A percentile compares a stretch with the other conserved stretches of the same genome.
Evolutionary conservation across 2,329 filamentous ascomycete species (phyloP).

Genomic region (Trichoderma sp.): DNA sequence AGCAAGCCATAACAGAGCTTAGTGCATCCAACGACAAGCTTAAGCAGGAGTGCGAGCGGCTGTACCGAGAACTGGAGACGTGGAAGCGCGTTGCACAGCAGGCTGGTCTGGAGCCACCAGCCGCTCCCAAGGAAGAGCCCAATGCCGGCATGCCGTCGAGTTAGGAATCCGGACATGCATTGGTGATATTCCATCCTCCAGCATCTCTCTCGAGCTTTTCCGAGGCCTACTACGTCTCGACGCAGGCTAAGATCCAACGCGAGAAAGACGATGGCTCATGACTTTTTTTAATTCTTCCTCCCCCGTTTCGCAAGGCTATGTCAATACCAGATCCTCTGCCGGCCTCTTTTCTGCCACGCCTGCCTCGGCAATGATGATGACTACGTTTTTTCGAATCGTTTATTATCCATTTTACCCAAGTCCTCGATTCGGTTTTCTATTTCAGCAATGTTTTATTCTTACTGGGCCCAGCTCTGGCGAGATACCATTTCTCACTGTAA

Average conservation of each 20-base stretch:
- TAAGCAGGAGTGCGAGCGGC: slow-evolving; percentile 75
- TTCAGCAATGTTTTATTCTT: background rate
- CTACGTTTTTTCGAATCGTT: background rate
- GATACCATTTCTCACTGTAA: slow-evolving; percentile 12
- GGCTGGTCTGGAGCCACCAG: slow-evolving; percentile 51
- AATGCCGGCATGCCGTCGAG: slow-evolving; percentile 30
- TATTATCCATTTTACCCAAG: background rate
- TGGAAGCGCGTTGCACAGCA: slow-evolving; percentile 72
- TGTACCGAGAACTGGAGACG: slow-evolving; percentile 74
- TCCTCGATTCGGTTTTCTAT: background rate
- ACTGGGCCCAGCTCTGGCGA: slow-evolving; percentile 14
- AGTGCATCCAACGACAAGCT: slow-evolving; percentile 85
- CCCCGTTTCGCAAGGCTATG: background rate
- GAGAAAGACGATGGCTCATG: background rate
- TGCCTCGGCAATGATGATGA: slow-evolving; percentile 8
- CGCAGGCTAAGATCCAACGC: background rate
- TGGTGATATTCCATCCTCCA: slow-evolving; percentile 24
- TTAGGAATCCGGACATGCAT: slow-evolving; percentile 30
- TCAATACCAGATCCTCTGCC: background rate
- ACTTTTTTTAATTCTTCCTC: background rate
- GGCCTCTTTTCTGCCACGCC: background rate
- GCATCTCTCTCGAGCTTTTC: background rate
- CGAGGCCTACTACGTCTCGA: background rate
- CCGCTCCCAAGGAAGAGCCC: slow-evolving; percentile 42
- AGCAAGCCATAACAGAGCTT: slow-evolving; percentile 86